Conservation (phyloP, 306 rosid genomes). For the Pueraria montana region DNA sequence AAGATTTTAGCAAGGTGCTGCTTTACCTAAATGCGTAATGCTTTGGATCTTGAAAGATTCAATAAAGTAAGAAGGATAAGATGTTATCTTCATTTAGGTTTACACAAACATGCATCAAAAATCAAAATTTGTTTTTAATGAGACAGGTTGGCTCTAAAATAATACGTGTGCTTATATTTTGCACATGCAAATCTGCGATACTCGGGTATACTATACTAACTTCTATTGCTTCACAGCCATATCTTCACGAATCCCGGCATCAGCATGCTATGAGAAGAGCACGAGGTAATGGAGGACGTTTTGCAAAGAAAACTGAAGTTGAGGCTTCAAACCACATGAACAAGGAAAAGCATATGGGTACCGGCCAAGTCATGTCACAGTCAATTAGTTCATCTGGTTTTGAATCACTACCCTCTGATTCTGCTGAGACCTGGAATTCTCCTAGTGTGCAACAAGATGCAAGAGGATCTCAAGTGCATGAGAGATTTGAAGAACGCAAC, state of each 20-base stretch:
- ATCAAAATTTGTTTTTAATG: not conserved
- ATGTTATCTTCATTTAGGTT: not conserved
- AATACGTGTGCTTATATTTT: conserved; percentile 3
- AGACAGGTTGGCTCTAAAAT: conserved; percentile 9
- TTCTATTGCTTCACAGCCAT: conserved; percentile 65
- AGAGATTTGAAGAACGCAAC: conserved; percentile 44
- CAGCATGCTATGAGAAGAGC: conserved; percentile 94
- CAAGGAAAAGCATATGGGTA: conserved; percentile 55
- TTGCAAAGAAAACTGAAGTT: conserved; percentile 71
- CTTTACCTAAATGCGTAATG: not conserved
- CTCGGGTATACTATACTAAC: conserved; percentile 38
- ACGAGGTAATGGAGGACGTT: conserved; percentile 93
- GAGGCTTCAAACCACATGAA: conserved; percentile 48
- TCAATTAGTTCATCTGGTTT: conserved; percentile 78
- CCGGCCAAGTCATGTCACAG: conserved; percentile 62
- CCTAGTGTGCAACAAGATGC: conserved; percentile 58
- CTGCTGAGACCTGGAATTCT: conserved; percentile 73
- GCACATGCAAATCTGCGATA: conserved; percentile 4
- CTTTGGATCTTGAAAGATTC: conserved; percentile 7
- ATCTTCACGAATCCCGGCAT: conserved; percentile 95
- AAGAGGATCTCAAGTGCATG: conserved; percentile 52
- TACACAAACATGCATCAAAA: not conserved
- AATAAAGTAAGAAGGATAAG: not conserved
- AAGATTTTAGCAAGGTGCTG: not conserved
- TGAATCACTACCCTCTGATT: conserved; percentile 63